Conservation (phyloP, 305 asterid genomes). For the Fraxinus platypoda region DNA sequence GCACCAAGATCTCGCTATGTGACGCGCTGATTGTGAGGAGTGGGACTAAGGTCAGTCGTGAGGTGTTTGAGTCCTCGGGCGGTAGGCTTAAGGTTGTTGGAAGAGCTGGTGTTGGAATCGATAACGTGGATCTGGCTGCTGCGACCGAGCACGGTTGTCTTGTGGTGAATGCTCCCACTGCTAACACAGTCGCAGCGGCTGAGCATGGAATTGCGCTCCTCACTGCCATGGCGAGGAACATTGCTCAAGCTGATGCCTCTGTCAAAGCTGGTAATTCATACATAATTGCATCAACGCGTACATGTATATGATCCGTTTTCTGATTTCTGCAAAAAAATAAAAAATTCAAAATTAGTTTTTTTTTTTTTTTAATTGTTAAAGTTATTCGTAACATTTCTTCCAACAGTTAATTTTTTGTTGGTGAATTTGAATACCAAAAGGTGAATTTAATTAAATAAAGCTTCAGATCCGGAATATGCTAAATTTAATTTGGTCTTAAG, state of each 20-base stretch:
- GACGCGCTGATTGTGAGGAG: slow-evolving; percentile 58
- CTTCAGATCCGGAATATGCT: not conserved
- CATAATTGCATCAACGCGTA: not conserved
- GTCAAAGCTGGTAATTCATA: slow-evolving; percentile 70
- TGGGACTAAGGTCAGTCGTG: slow-evolving; percentile 52
- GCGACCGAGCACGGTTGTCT: slow-evolving; percentile 96
- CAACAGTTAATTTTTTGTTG: not conserved
- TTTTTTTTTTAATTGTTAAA: not conserved
- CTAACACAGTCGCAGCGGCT: slow-evolving; percentile 94
- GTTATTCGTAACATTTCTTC: not conserved
- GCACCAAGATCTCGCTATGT: slow-evolving; percentile 40
- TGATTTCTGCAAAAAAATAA: not conserved
- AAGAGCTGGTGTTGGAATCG: slow-evolving; percentile 96
- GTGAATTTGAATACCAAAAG: not conserved
- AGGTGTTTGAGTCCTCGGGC: slow-evolving; percentile 64
- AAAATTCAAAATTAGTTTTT: not conserved
- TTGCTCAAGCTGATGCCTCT: slow-evolving; percentile 94
- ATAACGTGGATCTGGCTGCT: slow-evolving; percentile 95
- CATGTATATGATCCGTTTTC: not conserved
- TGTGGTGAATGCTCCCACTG: slow-evolving; percentile 96
- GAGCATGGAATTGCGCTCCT: slow-evolving; percentile 94
- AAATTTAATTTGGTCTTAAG: not conserved
- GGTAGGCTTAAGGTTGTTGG: slow-evolving; percentile 94
- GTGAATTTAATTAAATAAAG: not conserved
- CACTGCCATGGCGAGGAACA: slow-evolving; percentile 80